These are phyloP conservation scores for Clohesyomyces aquaticus DNA, from an alignment of 495 filamentous ascomycete species.

Conservation along the genomic window DNA sequence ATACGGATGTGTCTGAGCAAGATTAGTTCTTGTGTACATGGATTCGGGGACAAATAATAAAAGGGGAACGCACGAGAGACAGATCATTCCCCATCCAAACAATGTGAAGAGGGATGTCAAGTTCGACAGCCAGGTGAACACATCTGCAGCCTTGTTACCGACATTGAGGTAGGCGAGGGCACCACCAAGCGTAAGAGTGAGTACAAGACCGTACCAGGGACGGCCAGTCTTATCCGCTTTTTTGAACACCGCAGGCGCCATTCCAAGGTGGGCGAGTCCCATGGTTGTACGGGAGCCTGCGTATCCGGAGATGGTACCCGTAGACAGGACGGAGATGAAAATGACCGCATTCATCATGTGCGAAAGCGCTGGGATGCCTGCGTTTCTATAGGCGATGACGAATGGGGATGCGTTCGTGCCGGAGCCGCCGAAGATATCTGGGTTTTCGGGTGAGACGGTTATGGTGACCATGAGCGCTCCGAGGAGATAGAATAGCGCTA, in stretches of 20 bases:
- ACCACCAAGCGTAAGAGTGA: conserved; percentile 36
- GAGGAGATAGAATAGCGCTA: conserved; percentile 40
- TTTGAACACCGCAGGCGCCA: conserved; percentile 34
- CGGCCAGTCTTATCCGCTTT: conserved; percentile 37
- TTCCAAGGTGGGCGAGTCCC: conserved; percentile 40
- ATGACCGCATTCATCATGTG: conserved; percentile 44
- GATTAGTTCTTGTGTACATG: no score
- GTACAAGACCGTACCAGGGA: conserved; percentile 36
- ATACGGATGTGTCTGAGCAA: conserved; percentile 46
- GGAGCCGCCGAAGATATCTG: conserved; percentile 34
- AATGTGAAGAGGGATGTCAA: conserved; percentile 42
- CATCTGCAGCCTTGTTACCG: conserved; percentile 25
- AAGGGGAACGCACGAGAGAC: no score
- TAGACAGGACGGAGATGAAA: conserved; percentile 40
- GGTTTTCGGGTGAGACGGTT: conserved; percentile 35
- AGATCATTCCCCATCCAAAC: conserved; percentile 45
- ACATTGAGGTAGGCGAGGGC: conserved; percentile 43
- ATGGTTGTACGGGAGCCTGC: conserved; percentile 29
- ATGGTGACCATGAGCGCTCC: conserved; percentile 41
- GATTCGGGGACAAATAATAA: no score
- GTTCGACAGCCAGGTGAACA: conserved; percentile 41
- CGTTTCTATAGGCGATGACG: conserved; percentile 40
- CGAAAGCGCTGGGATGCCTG: conserved; percentile 34
- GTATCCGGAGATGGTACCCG: conserved; percentile 37
- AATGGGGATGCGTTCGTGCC: conserved; percentile 41